Evolutionary conservation across 2,329 filamentous ascomycete species (phyloP), one percentile per base, ranked within the genome.

Genomic region (Calonectria henricotiae): DNA sequence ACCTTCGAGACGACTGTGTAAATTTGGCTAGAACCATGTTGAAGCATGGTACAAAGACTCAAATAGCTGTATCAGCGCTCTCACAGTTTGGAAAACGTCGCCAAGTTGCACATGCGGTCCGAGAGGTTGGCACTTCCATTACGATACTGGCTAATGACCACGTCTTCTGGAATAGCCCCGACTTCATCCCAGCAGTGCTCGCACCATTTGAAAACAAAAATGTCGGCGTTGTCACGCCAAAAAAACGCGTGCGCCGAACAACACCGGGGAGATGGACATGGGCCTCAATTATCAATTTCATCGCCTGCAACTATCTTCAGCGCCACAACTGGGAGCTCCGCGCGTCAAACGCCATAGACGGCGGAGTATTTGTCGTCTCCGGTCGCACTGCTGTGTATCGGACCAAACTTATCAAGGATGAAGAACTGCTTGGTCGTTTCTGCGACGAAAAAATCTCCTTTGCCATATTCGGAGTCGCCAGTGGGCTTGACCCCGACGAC

Each of bases 271-370:
- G 78, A 1, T 80, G 77, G 77, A 66, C 65, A 5, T 79, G 79
- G 65, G 35, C 41, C 0, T 80, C 80, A 0, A 79, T 86, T 63
- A 85, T 84, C 78, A 90, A 91, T 79, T 85, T 90, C 76, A 81
- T 91, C 20, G 89, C 87, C 0, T 86, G 86, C 35, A 78, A 85
- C n/a, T 91, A 91, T 76, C 85, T 92, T 1, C 85, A 88, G 73
- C 87, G 89, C 0, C 88, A 91, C 78, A 91, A 91, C 76, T 92
- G 88, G 77, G 90, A 92, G 75, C 87, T 89, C 63, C 84, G 86
- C 0, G 83, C 88, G 0, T 87, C 87, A 7, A 89, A 88, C 70
- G 82, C 85, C 7, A 80, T 91, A 11, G 90, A 92, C 67, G 89
- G 88, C 9, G 88, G 88, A 11, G 84, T 90, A 23, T 90, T 89